Base-by-base conservation (phyloP, 305 asterid genomes). In the Vinca major region DNA sequence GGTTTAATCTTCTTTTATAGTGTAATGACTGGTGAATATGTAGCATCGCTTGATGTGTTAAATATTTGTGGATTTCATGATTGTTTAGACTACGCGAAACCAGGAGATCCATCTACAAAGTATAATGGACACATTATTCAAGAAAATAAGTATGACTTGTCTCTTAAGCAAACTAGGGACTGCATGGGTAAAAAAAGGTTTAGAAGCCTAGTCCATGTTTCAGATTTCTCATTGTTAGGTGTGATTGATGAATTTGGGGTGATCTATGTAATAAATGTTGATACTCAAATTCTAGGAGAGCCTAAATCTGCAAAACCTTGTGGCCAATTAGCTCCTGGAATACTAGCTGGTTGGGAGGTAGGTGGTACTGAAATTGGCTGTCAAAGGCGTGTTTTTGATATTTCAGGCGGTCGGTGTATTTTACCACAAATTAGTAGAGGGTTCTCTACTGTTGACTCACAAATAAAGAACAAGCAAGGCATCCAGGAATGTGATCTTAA, bases 281-380 rank as follows among this genome's bases (percentile, higher is more conserved):
- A 77, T 71, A 86, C 82, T 51, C 80, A 78, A 75, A 75, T 84
- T 56, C 75, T 60, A 36, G 84, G 72, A 69, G 81, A 77, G 77
- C 71, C 72, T 56, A 75, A 55, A 65, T 80, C 85, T 74, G 57
- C 70, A 47, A 74, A 79, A 62, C 81, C 82, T 74, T 80, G 65
- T 67, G 74, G 73, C 66, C 79, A 80, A 73, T 67, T 80, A 64
- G 84, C 82, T 50, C 70, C 67, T 79, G 95, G 89, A 73, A 67
- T 79, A 80, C 73, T 90, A 77, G 77, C 79, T 71, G 79, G 84
- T 63, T 93, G 94, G 96, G 86, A 69, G 75, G 84, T 80, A 68
- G 94, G 92, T 70, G 86, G 88, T 69, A 84, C 89, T 77, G 97
- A 87, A 68, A 84, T 93, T 82, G 95, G 91, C 82, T 83, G 84